A percentile compares a stretch with the other conserved stretches of the same genome.
These are phyloP conservation scores for Dactylellina haptotyla DNA, from an alignment of 2,329 filamentous ascomycete species.

Conservation along the genomic window DNA sequence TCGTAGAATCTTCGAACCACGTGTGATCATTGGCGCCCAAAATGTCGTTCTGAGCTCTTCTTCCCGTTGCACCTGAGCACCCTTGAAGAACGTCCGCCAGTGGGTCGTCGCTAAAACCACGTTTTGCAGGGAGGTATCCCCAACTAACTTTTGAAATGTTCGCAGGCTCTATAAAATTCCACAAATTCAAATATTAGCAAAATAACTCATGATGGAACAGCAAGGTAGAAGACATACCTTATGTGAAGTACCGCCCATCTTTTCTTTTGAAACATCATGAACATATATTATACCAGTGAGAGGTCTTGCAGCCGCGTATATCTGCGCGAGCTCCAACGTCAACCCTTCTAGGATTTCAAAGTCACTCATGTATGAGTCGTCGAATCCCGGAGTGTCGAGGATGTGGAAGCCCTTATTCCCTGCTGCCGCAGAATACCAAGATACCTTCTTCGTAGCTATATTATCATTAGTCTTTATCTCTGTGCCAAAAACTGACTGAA, in stretches of 20 bases:
- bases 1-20: conserved; percentile 36
- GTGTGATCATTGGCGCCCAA: conserved; percentile 37
- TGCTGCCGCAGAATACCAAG: conserved; percentile 38
- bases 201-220: no score
- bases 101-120: conserved; percentile 44
- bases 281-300: conserved; percentile 47
- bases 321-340: conserved; percentile 31
- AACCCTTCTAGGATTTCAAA: conserved; percentile 53
- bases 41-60: conserved; percentile 40
- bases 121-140: conserved; percentile 40
- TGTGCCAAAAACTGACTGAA: background rate
- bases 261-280: conserved; percentile 49
- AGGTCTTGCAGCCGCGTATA: conserved; percentile 30
- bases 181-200: no score
- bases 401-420: conserved; percentile 46
- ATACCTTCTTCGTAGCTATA: conserved; percentile 45
- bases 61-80: conserved; percentile 25
- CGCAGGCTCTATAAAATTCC: conserved; percentile 28
- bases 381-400: conserved; percentile 56
- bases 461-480: background rate
- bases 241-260: conserved; percentile 46
- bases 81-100: conserved; percentile 39
- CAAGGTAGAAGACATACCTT: conserved; percentile 33
- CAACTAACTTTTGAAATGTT: conserved; percentile 48
- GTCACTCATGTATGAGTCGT: conserved; percentile 55